Evolutionary conservation across 768 basidiomycete genomes (phyloP), one percentile per base, ranked within the genome.

Genomic region (Kwoniella sp.): DNA sequence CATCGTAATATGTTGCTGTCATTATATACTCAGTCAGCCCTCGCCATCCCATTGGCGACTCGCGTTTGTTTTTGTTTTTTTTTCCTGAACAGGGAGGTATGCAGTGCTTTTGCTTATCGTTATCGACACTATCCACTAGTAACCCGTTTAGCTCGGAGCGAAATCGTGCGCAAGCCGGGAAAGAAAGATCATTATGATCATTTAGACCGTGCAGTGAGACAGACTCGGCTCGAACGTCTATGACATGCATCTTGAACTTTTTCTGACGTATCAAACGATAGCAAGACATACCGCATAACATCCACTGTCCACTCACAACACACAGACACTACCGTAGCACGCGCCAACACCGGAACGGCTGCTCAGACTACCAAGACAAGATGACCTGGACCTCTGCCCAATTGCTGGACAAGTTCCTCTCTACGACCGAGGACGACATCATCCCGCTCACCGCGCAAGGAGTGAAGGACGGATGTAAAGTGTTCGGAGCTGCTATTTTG

Each of bases 401-500:
- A 26, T 64, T 72, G 0, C 58, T 72, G 37, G 53, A 62, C 22
- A 61, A 62, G 22, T 72, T 75, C 63, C 63, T 77, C 25, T 3
- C 15, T 26, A 63, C 66, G 7, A 73, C 63, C 20, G 47, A 45
- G 8, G 26, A 72, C 20, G 28, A 59, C 4, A 75, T 77, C 72
- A 54, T 77, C 23, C 76, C 76, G 4, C 55, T 70, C 25, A 77
- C 74, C 0, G 41, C 28, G 3, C 13, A 50, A 20, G 65, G 65
- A 9, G 73, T 75, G n/a, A 54, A 50, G 2, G 17, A 20, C 17
- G 76, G 74, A 4, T 59, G 53, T 50, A 76, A 78, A 47, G 69
- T 78, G 8, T 78, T 78, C 52, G 76, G 76, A 12, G 76, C 76
- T 29, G 71, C 70, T 5, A 73, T 78, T 38, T 48, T 71, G 41